Conservation (phyloP, 2,329 filamentous ascomycete species). For the Magnaporthales sp. region DNA sequence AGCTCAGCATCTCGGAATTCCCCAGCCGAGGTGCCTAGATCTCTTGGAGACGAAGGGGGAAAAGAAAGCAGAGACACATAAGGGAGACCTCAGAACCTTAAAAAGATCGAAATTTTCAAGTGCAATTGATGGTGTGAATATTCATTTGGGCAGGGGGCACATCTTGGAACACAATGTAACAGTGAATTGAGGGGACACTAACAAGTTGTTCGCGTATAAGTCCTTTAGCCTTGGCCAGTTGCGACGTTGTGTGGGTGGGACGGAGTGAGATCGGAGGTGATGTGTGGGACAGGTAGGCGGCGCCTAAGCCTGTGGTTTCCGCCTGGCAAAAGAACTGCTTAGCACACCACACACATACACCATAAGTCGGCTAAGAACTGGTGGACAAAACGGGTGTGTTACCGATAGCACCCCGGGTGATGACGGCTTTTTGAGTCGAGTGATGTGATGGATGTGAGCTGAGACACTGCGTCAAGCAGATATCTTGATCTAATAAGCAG, state of each 20-base stretch:
- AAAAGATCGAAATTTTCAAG: neutral
- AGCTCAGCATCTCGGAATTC: neutral
- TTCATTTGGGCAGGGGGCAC: neutral
- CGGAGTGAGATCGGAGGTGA: neutral
- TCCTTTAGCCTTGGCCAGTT: neutral
- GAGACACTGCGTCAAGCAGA: slow-evolving; percentile 2
- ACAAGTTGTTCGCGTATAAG: slow-evolving; percentile 4
- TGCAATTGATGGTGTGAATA: neutral
- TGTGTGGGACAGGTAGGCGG: slow-evolving; percentile 1
- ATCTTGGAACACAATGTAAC: neutral
- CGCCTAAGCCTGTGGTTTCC: slow-evolving; percentile 2
- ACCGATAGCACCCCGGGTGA: neutral
- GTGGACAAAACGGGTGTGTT: neutral
- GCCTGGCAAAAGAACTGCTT: neutral
- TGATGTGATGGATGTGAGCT: neutral
- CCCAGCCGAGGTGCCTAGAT: slow-evolving; percentile 2
- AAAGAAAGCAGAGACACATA: neutral
- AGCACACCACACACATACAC: neutral
- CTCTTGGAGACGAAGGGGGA: neutral
- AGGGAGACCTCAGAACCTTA: slow-evolving; percentile 3
- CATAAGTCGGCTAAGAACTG: neutral
- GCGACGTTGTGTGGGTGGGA: neutral
- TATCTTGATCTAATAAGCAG: neutral
- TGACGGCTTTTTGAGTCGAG: neutral
- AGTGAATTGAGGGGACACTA: slow-evolving; percentile 4